These are phyloP conservation scores for Kokia cookei DNA, from an alignment of 441 rosid genomes.

Conservation along the genomic window DNA sequence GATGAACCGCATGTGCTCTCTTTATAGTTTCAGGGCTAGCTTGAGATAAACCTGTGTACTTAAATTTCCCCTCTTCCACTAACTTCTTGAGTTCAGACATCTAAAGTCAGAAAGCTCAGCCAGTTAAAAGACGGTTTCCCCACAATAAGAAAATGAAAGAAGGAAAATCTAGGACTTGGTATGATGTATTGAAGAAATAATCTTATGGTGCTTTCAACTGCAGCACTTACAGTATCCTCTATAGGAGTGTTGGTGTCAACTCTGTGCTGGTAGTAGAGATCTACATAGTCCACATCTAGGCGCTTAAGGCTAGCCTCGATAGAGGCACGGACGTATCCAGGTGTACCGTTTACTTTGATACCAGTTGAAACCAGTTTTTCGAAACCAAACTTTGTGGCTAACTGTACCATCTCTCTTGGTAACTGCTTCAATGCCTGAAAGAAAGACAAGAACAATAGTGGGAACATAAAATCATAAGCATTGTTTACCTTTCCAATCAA, in stretches of 20 bases:
- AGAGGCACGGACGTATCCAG: not conserved
- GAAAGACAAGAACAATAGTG: not conserved
- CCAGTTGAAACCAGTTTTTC: not conserved
- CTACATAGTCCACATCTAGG: constrained; percentile 34
- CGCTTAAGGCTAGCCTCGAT: constrained; percentile 51
- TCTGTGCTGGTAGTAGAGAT: constrained; percentile 37
- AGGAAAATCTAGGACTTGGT: not conserved
- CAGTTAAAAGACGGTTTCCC: not conserved
- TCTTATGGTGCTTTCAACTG: too few relatives aligned
- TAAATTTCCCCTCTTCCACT: constrained; percentile 49
- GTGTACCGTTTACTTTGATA: not conserved
- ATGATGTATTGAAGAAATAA: not conserved
- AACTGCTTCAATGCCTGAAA: constrained; percentile 51
- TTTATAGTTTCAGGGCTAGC: constrained; percentile 47
- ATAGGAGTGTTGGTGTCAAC: constrained; percentile 34
- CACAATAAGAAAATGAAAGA: not conserved
- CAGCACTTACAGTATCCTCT: constrained; percentile 31
- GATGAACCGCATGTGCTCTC: constrained; percentile 58
- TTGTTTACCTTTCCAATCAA: constrained; percentile 19
- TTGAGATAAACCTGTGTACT: constrained; percentile 49
- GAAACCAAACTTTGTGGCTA: constrained; percentile 57
- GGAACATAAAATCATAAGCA: too few relatives aligned
- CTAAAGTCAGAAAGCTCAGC: not conserved
- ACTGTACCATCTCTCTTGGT: constrained; percentile 46
- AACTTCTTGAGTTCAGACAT: constrained; percentile 43